Percentiles rank a stretch among this genome's conserved stretches.
phyloP scores from a whole-genome alignment of 495 filamentous ascomycete species.

The Trichoderma erinaceum region DNA sequence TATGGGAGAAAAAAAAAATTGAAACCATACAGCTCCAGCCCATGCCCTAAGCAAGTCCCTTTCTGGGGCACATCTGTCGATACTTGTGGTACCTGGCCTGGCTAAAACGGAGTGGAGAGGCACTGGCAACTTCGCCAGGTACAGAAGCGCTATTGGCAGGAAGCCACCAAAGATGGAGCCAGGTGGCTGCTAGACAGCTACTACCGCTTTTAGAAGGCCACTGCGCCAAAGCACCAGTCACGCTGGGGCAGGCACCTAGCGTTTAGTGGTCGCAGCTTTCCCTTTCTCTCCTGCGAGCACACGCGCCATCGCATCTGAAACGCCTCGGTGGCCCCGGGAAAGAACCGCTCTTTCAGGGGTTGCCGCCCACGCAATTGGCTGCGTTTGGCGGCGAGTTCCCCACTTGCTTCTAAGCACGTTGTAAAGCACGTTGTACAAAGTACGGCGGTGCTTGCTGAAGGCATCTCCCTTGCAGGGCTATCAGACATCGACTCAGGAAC shows the following conservation, averaged over 20 bases:
- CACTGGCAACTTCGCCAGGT: background rate
- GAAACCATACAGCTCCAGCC: background rate
- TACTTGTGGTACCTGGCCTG: background rate
- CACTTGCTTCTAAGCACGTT: background rate
- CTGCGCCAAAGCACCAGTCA: background rate
- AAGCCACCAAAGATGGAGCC: background rate
- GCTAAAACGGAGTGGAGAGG: background rate
- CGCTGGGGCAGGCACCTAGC: background rate
- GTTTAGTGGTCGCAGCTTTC: background rate
- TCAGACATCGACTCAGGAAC: background rate
- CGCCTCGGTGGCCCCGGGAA: conserved; percentile 10
- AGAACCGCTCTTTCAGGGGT: conserved; percentile 14
- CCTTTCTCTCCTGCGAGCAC: background rate
- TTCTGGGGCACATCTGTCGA: background rate
- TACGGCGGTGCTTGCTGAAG: background rate
- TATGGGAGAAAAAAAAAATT: background rate
- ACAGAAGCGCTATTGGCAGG: background rate
- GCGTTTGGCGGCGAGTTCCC: background rate
- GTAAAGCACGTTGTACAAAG: background rate
- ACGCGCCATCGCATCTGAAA: conserved; percentile 13
- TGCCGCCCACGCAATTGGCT: background rate
- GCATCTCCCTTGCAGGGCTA: background rate
- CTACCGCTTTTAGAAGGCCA: background rate
- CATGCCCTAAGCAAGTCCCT: background rate
- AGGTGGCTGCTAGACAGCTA: background rate